Evolutionary conservation across 441 rosid genomes (phyloP), one percentile per base, ranked within the genome.

Genomic region (Theobroma grandiflorum): DNA sequence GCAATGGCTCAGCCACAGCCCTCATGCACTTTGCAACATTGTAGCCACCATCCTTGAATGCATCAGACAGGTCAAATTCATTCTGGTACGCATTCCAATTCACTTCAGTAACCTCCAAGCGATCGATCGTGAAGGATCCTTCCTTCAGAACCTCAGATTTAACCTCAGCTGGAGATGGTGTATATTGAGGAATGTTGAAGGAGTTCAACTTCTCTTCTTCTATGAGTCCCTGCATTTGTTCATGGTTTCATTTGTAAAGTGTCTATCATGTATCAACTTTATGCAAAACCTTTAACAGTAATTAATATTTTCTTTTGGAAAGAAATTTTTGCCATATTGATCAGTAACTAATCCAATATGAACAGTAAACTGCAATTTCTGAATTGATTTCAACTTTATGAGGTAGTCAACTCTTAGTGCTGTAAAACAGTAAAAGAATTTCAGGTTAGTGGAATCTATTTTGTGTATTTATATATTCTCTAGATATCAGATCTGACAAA

Each of bases 1-100:
- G 89, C 86, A 90, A 70, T 16, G 97, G 94, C 83, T 94, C 98
- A 1, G 82, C 85, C 76, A 88, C 95, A 0, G 93, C 95, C 83
- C 94, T 92, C 63, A 92, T 85, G 83, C 85, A 80, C 65, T 72
- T 83, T 0, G 92, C 92, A 53, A 88, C 76, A 16, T 78, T 85
- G 72, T 78, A 78, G n/a, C 88, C 94, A 15, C 81, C 84, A 7
- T 88, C 86, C 38, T 78, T 72, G 18, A 40, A 68, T 33, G 35
- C 70, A 43, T 66, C 74, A 12, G 63, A 22, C 22, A 47, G 43
- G 45, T 59, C 59, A 4, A 76, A 3, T 42, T 67, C 80, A 16
- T 47, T 50, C 14, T 58, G 68, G 26, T 33, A 38, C 81, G 82
- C 88, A 42, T 85, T 43, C 90, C 90, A 88, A 20, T 83, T 79